These are phyloP conservation scores for Apophysomyces elegans DNA, from an alignment of 371 early-diverging fungal genomes.

Conservation along the genomic window DNA sequence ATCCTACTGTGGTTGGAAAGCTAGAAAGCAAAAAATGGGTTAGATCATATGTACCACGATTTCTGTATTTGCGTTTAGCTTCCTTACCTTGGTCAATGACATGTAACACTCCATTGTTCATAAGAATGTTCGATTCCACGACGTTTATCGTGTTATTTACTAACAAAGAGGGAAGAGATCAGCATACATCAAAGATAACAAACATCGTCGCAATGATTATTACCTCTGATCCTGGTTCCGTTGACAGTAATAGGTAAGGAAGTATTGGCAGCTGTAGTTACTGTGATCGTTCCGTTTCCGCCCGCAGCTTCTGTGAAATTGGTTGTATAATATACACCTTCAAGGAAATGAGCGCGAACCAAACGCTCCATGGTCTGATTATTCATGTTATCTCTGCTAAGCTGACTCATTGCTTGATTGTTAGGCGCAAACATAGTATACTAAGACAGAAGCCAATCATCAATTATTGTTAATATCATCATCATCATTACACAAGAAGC, in stretches of 20 bases:
- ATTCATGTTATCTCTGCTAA: not conserved
- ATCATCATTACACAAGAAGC: slow-evolving; percentile 2
- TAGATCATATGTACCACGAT: no score
- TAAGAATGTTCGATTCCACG: slow-evolving; percentile 38
- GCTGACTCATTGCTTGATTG: slow-evolving; percentile 22
- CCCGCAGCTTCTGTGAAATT: slow-evolving; percentile 36
- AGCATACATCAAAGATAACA: not conserved
- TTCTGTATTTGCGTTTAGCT: not conserved
- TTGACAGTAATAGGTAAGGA: slow-evolving; percentile 12
- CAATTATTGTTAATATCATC: no score
- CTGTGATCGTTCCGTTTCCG: slow-evolving; percentile 10
- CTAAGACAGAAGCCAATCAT: slow-evolving; percentile 14
- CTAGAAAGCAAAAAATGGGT: not conserved
- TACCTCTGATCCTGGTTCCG: slow-evolving; percentile 5
- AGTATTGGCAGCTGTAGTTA: slow-evolving; percentile 19
- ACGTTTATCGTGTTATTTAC: slow-evolving; percentile 43
- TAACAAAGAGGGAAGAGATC: not conserved
- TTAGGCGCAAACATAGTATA: slow-evolving; percentile 47
- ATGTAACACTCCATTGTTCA: slow-evolving; percentile 55
- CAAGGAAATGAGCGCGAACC: slow-evolving; percentile 37
- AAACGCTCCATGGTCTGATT: slow-evolving; percentile 22
- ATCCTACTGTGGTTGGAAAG: not conserved
- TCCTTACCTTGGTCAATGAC: slow-evolving; percentile 37
- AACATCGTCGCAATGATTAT: not conserved
- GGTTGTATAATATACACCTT: slow-evolving; percentile 41